Evolutionary conservation across 1,139 yeast genomes (phyloP).

Genomic region (Yamadazyma atlantica): DNA sequence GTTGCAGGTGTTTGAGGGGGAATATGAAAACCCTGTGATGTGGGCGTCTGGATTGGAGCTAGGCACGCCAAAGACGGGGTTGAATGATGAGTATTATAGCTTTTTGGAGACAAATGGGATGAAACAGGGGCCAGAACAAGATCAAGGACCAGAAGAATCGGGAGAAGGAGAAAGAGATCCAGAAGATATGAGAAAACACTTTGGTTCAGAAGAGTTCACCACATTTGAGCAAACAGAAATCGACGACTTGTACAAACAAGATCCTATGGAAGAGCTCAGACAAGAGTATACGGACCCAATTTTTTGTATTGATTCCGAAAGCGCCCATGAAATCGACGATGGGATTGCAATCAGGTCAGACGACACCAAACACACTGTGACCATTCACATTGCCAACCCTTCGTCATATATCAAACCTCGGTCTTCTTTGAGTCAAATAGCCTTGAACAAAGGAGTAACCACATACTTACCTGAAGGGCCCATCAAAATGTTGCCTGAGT

Average conservation of each 20-base stretch:
- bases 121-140: neutral
- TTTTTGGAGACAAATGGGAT: conserved; percentile 20
- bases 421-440: conserved; percentile 55
- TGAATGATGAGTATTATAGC: conserved; percentile 44
- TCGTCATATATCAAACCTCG: conserved; percentile 55
- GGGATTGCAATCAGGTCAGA: conserved; percentile 65
- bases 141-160: neutral
- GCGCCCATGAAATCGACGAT: conserved; percentile 92
- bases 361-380: conserved; percentile 30
- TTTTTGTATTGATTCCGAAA: conserved; percentile 80
- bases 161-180: neutral
- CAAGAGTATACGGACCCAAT: conserved; percentile 49
- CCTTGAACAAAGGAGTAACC: conserved; percentile 63
- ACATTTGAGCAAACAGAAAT: neutral
- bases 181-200: neutral
- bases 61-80: conserved; percentile 30
- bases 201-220: conserved; percentile 1
- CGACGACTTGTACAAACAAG: conserved; percentile 32
- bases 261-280: conserved; percentile 34
- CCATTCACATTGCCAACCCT: conserved; percentile 89
- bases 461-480: conserved; percentile 71
- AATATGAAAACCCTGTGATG: conserved; percentile 44
- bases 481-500: conserved; percentile 68
- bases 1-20: conserved; percentile 11
- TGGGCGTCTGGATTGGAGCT: conserved; percentile 47